Evolutionary conservation across 2,329 filamentous ascomycete species (phyloP).

Genomic region (Scorias spongiosa): DNA sequence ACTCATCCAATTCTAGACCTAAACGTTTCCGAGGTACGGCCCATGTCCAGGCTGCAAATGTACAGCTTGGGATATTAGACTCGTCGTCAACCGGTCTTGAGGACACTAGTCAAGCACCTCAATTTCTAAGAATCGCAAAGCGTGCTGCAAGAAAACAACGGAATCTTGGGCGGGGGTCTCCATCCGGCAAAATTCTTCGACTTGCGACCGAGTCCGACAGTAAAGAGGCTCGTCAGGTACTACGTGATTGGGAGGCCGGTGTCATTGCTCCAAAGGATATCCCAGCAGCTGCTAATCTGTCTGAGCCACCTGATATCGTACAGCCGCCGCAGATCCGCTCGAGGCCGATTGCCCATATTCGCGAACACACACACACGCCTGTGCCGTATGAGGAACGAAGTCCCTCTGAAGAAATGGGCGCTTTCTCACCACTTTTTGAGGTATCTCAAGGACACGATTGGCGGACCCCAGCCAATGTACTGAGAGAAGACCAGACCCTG

Average conservation of each 20-base stretch:
- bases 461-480: too few species aligned
- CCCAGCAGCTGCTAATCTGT: too few species aligned
- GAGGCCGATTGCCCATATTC: too few species aligned
- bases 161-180: constrained; percentile 37
- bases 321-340: too few species aligned
- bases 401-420: too few species aligned
- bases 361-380: too few species aligned
- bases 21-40: not conserved
- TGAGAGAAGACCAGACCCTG: too few species aligned
- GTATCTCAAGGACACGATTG: too few species aligned
- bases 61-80: constrained; percentile 38
- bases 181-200: constrained; percentile 35
- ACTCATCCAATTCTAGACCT: too few species aligned
- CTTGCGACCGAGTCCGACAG: constrained; percentile 39
- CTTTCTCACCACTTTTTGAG: too few species aligned
- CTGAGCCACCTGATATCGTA: too few species aligned
- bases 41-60: constrained; percentile 1
- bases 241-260: constrained; percentile 38
- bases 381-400: too few species aligned
- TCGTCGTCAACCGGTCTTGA: constrained; percentile 8
- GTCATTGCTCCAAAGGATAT: constrained; percentile 13
- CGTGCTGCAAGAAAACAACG: constrained; percentile 34
- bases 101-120: constrained; percentile 17
- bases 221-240: constrained; percentile 34
- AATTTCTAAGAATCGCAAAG: constrained; percentile 41